Evolutionary conservation across 148 eudicot species (phyloP).

Genomic region (Rhododendron griersonianum): DNA sequence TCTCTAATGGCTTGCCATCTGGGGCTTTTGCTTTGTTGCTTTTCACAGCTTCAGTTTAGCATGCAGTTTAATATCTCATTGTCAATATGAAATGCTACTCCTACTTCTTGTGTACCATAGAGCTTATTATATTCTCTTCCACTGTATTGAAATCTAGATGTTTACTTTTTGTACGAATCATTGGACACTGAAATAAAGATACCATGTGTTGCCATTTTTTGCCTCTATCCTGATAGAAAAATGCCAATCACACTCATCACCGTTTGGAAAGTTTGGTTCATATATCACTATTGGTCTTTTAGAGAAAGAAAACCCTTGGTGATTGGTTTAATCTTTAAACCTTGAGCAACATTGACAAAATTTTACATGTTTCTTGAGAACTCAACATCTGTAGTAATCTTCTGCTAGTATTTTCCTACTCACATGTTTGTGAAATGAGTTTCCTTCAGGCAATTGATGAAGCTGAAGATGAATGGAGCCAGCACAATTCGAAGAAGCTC

Average conservation of each 20-base stretch:
- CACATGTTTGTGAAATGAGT: background rate
- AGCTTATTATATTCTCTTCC: background rate
- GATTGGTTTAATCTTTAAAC: background rate
- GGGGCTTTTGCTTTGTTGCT: background rate
- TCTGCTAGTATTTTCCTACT: background rate
- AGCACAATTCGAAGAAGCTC: conserved; percentile 84
- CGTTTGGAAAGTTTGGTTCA: background rate
- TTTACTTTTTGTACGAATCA: background rate
- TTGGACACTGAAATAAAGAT: background rate
- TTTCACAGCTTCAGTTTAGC: background rate
- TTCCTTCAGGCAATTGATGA: conserved; percentile 86
- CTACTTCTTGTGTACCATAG: background rate
- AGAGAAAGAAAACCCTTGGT: background rate
- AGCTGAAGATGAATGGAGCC: conserved; percentile 98
- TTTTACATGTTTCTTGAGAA: background rate
- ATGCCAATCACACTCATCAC: background rate
- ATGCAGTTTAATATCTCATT: background rate
- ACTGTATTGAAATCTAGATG: background rate
- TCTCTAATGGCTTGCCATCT: background rate
- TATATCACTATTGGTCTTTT: background rate
- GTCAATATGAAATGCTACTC: background rate
- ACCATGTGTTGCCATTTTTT: background rate
- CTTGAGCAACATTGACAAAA: background rate
- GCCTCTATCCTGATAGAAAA: background rate
- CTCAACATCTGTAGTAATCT: background rate